phyloP scores from a whole-genome alignment of 345 rosid species.

The Populus euphratica region DNA sequence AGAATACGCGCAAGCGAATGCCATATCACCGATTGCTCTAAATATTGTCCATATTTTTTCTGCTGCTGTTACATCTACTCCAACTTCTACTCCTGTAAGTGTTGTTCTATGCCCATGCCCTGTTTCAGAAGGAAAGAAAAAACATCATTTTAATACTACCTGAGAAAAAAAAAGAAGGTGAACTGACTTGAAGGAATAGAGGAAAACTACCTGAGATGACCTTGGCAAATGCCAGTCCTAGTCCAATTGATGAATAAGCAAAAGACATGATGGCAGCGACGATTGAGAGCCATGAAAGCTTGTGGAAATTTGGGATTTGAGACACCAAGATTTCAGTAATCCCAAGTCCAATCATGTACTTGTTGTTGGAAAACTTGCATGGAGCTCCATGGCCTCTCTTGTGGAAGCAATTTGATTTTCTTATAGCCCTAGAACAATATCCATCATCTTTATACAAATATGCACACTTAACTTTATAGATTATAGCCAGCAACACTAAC shows the following conservation, averaged over 20 bases:
- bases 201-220: conserved; percentile 17
- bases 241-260: conserved; percentile 7
- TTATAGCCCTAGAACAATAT: neutral
- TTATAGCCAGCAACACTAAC: too few relatives aligned
- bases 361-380: conserved; percentile 5
- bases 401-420: conserved; percentile 13
- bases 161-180: too few relatives aligned
- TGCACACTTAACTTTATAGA: neutral
- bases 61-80: conserved; percentile 10
- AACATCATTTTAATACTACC: too few relatives aligned
- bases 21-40: conserved; percentile 25
- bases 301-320: conserved; percentile 14
- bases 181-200: neutral
- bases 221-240: conserved; percentile 5
- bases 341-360: conserved; percentile 11
- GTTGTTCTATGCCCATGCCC: conserved; percentile 14
- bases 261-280: conserved; percentile 15
- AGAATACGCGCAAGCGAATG: conserved; percentile 23
- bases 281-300: conserved; percentile 11
- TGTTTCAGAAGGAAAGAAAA: neutral
- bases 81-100: conserved; percentile 23
- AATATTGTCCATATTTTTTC: conserved; percentile 25
- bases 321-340: conserved; percentile 7
- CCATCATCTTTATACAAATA: neutral
- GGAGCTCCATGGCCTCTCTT: neutral